Evolutionary conservation across 352 stramenopile genomes (phyloP).

Genomic region (Plasmopara halstedii): DNA sequence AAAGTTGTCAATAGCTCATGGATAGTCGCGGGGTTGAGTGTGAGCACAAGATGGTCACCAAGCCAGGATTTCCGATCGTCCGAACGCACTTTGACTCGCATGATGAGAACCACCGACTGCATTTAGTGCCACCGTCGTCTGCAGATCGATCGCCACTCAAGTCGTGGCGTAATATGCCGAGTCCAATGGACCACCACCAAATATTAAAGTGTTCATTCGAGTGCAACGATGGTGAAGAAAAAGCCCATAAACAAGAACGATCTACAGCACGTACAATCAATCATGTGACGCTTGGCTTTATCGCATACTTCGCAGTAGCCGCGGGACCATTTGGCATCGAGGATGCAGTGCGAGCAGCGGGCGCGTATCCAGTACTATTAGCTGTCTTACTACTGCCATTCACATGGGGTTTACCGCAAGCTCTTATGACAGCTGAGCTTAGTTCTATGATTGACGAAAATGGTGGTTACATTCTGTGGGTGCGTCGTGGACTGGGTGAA

Average conservation of each 20-base stretch:
- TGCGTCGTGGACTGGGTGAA: conserved; percentile 67
- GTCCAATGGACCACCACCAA: conserved; percentile 35
- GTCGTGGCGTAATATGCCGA: conserved; percentile 64
- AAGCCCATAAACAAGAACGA: conserved; percentile 18
- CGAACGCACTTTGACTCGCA: conserved; percentile 59
- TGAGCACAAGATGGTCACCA: conserved; percentile 5
- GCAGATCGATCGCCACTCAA: conserved; percentile 68
- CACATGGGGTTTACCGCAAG: conserved; percentile 77
- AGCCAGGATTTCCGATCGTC: conserved; percentile 15
- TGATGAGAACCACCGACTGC: conserved; percentile 42
- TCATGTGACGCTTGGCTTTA: conserved; percentile 76
- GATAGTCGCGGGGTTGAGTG: not conserved
- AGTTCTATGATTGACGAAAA: conserved; percentile 84
- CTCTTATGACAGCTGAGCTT: conserved; percentile 79
- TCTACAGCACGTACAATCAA: conserved; percentile 63
- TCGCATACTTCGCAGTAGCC: conserved; percentile 78
- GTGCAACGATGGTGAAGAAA: conserved; percentile 29
- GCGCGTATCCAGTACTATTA: conserved; percentile 59
- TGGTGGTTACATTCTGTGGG: conserved; percentile 80
- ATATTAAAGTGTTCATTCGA: conserved; percentile 41
- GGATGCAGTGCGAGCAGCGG: conserved; percentile 62
- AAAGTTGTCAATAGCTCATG: conserved; percentile 5
- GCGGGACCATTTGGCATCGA: conserved; percentile 75
- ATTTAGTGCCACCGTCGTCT: conserved; percentile 66
- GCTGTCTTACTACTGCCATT: conserved; percentile 69